Percentiles rank a stretch among this genome's conserved stretches.
Conservation (phyloP, 2,329 filamentous ascomycete genomes). For the Pestalotiopsis sp. region DNA sequence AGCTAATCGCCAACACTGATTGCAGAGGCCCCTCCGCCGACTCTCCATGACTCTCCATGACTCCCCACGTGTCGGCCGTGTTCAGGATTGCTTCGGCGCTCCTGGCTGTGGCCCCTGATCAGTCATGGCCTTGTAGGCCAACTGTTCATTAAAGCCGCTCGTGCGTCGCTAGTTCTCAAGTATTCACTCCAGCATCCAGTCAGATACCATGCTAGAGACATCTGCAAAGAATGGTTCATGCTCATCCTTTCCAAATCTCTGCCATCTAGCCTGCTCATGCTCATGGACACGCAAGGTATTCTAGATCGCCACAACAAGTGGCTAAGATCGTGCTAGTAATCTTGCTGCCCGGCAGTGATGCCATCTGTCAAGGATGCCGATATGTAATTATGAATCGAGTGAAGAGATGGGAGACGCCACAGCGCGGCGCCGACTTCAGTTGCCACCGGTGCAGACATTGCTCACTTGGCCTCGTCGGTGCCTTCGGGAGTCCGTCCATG, state of each 20-base stretch:
- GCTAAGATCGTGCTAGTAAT: constrained; percentile 1
- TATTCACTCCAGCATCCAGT: neutral
- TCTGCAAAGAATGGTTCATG: neutral
- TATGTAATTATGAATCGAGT: constrained; percentile 16
- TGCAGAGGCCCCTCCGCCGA: neutral
- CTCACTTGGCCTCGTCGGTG: constrained; percentile 49
- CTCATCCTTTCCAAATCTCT: neutral
- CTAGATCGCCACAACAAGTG: constrained; percentile 1
- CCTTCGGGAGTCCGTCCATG: constrained; percentile 40
- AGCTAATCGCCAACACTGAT: neutral
- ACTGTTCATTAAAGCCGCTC: neutral
- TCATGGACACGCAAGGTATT: neutral
- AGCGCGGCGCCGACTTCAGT: constrained; percentile 29
- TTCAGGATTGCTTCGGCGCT: neutral
- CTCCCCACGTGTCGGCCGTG: neutral
- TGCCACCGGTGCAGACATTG: constrained; percentile 14
- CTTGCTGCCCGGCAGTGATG: neutral
- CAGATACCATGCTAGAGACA: neutral
- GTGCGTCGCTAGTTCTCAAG: neutral
- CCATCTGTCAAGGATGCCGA: neutral
- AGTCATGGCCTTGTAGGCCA: neutral
- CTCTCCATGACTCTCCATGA: neutral
- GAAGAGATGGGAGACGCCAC: constrained; percentile 28
- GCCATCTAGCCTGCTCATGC: neutral
- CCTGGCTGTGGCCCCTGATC: neutral